phyloP scores from a whole-genome alignment of 2,329 filamentous ascomycete genomes.

The Cryphonectria naterciae region DNA sequence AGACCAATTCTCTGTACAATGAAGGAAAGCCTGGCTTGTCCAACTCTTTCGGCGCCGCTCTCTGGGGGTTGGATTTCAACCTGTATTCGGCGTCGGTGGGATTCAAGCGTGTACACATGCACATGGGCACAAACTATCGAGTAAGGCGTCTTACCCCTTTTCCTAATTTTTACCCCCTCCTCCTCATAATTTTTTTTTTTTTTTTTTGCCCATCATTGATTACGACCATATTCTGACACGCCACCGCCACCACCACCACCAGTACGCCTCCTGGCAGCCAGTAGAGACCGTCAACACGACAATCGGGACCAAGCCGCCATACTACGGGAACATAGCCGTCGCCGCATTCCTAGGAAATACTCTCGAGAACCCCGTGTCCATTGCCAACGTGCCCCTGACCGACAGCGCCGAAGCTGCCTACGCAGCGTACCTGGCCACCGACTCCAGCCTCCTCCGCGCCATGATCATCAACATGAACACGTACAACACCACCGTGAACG shows the following conservation, averaged over 20 bases:
- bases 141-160: constrained; percentile 31
- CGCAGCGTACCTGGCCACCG: constrained; percentile 52
- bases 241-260: neutral
- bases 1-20: constrained; percentile 66
- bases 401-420: constrained; percentile 55
- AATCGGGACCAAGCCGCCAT: constrained; percentile 64
- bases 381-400: constrained; percentile 52
- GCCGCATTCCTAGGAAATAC: constrained; percentile 58
- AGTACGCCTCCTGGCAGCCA: constrained; percentile 65
- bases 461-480: constrained; percentile 61
- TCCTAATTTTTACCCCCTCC: too few species aligned
- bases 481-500: constrained; percentile 62
- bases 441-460: constrained; percentile 46
- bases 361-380: constrained; percentile 41
- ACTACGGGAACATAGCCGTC: constrained; percentile 65
- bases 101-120: constrained; percentile 64
- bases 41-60: constrained; percentile 67
- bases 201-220: too few species aligned
- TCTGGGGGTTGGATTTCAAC: constrained; percentile 68
- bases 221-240: constrained; percentile 9
- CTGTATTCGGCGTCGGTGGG: constrained; percentile 59
- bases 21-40: constrained; percentile 64
- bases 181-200: neutral
- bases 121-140: constrained; percentile 66
- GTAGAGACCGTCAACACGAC: constrained; percentile 52